Base-by-base conservation (phyloP, 176 grass and related monocot species). In the Lolium perenne region DNA sequence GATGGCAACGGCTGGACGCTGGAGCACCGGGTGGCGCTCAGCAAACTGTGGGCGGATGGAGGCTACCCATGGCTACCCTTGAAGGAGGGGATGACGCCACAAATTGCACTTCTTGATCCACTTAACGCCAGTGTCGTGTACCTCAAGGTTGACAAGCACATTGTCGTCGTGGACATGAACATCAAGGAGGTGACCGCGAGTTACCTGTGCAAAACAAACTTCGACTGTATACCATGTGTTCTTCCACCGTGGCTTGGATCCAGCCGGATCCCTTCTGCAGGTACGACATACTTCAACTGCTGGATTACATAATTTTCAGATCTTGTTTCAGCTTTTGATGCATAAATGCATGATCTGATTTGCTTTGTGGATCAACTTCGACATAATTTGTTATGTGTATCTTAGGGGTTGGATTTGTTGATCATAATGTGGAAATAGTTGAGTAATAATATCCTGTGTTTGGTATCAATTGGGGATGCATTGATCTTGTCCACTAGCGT, bases 241-340 rank as follows among this genome's bases (percentile, higher is more conserved):
- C 53, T 88, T 55, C 80, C 80, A 15, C 40, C 74, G 1, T 88
- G 80, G 86, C 86, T 83, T 71, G 63, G 16, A 50, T 83, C 74
- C 18, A 78, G 53, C 64, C 53, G 11, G 72, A 50, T 75, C 21
- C 72, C 72, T 29, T 17, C 46, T 51, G 72, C 72, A 51, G 47
- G 47, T 75, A 47, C 16, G 32, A 8, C 60, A 13, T 25, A 12
- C 22, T 16, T 25, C 63, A 35, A 11, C 29, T 35, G 22, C 64
- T 87, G 47, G 1, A 50, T 74, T 26, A 17, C 71, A 26, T 9
- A 16, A 1, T 74, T 74, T 0, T 16, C 71, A 51, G 45, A 1
- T 74, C 9, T 50, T 50, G 0, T 29, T 29, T 51, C 47, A 51
- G 3, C 29, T 75, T 51, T 75, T 51, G 21, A 49, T 26, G 22